phyloP scores from a whole-genome alignment of 2,329 filamentous ascomycete species.

The Westerdykella ornata region DNA sequence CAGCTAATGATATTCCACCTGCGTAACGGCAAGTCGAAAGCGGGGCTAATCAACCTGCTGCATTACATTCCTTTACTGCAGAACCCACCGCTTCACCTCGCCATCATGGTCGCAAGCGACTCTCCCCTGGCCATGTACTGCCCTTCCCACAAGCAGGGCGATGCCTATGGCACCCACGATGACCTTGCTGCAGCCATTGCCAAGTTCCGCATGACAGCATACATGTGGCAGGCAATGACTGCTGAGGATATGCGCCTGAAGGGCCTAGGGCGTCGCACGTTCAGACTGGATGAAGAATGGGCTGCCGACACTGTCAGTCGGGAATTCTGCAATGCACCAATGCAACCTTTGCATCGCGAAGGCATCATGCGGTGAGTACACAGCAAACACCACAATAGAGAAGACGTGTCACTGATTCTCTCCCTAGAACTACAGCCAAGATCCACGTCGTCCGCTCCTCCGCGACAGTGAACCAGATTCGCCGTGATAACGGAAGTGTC shows the following conservation, averaged over 20 bases:
- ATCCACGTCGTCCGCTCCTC: slow-evolving; percentile 22
- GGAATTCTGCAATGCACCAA: slow-evolving; percentile 13
- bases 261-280: slow-evolving; percentile 21
- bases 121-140: slow-evolving; percentile 29
- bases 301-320: slow-evolving; percentile 19
- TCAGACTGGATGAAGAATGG: slow-evolving; percentile 32
- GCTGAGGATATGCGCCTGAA: slow-evolving; percentile 26
- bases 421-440: slow-evolving; percentile 16
- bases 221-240: slow-evolving; percentile 34
- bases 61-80: slow-evolving; percentile 28
- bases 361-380: slow-evolving; percentile 12
- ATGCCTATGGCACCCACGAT: slow-evolving; percentile 20
- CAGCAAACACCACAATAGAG: not conserved
- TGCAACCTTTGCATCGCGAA: slow-evolving; percentile 6
- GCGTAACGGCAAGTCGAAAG: slow-evolving; percentile 13
- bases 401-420: not conserved
- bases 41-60: slow-evolving; percentile 11
- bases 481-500: not conserved
- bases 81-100: slow-evolving; percentile 27
- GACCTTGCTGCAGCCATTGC: slow-evolving; percentile 25
- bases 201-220: slow-evolving; percentile 31
- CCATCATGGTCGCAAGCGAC: slow-evolving; percentile 29
- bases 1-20: slow-evolving; percentile 16
- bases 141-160: slow-evolving; percentile 21
- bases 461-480: slow-evolving; percentile 19